These are phyloP conservation scores for Solanum lignicaule DNA, from an alignment of 257 asterid species.

Conservation along the genomic window DNA sequence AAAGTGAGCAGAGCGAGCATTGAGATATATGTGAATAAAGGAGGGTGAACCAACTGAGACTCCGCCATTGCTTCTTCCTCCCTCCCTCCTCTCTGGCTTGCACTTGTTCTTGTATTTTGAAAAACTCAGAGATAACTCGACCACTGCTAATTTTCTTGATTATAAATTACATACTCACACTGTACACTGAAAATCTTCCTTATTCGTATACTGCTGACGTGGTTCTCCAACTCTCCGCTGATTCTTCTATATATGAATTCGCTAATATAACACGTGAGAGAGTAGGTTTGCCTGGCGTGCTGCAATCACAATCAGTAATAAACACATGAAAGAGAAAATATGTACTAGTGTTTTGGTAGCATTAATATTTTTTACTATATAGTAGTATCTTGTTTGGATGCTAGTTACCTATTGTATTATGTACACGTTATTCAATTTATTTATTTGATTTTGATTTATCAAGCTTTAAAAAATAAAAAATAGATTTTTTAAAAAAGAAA, in stretches of 20 bases:
- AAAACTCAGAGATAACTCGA: background rate
- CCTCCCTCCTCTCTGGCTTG: background rate
- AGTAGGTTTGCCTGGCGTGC: background rate
- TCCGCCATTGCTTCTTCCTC: conserved; percentile 33
- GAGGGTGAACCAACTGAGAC: conserved; percentile 65
- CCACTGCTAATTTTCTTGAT: background rate
- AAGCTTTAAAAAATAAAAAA: background rate
- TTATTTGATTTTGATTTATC: background rate
- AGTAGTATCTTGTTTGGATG: background rate
- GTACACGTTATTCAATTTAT: background rate
- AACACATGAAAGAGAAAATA: background rate
- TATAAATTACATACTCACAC: background rate
- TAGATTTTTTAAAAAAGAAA: too few species aligned
- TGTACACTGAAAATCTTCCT: background rate
- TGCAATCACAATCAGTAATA: background rate
- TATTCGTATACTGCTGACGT: background rate
- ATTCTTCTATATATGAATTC: background rate
- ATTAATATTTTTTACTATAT: too few species aligned
- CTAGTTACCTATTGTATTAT: background rate
- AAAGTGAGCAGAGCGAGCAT: conserved; percentile 68
- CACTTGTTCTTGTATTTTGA: background rate
- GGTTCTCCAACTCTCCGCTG: background rate
- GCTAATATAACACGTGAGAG: background rate
- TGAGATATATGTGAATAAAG: conserved; percentile 66
- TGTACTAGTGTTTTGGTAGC: background rate